Conservation (phyloP, 1,284 basidiomycete species). For the Xerocomus amazonicus region DNA sequence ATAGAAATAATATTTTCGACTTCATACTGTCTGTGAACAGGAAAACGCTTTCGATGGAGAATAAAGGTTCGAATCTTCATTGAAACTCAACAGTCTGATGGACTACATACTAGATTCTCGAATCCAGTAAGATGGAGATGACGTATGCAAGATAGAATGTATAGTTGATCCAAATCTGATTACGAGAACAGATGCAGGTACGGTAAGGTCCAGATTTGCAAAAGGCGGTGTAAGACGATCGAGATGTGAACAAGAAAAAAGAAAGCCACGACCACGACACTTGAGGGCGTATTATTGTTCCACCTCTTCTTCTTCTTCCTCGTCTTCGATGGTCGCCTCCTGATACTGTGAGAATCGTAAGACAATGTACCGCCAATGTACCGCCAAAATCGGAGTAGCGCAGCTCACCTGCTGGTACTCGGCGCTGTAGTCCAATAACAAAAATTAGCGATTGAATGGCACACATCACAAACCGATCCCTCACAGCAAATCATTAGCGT, state of each 20-base stretch:
- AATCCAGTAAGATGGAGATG: too few species aligned
- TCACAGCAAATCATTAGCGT: conserved; percentile 77
- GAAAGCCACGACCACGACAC: background rate
- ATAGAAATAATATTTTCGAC: too few species aligned
- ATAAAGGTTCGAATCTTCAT: too few species aligned
- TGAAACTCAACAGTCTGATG: too few species aligned
- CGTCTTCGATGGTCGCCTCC: conserved; percentile 26
- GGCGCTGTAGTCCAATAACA: conserved; percentile 15
- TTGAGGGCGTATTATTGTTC: conserved; percentile 20
- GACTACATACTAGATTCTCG: too few species aligned
- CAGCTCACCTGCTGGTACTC: conserved; percentile 31
- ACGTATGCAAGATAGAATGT: background rate
- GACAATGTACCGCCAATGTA: background rate
- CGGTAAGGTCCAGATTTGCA: conserved; percentile 7
- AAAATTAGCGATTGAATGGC: conserved; percentile 3
- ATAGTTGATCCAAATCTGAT: conserved; percentile 14
- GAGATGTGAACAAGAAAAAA: background rate
- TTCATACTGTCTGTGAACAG: too few species aligned
- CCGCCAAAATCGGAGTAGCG: background rate
- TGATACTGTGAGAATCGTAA: conserved; percentile 24
- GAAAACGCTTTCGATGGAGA: too few species aligned
- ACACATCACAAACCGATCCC: conserved; percentile 27
- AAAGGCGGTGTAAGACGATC: background rate
- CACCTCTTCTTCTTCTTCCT: conserved; percentile 10
- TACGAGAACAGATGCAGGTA: conserved; percentile 21